A percentile compares a stretch with the other conserved stretches of the same genome.
Evolutionary conservation across 2,329 filamentous ascomycete genomes (phyloP).

Genomic region (Monilinia polystroma): DNA sequence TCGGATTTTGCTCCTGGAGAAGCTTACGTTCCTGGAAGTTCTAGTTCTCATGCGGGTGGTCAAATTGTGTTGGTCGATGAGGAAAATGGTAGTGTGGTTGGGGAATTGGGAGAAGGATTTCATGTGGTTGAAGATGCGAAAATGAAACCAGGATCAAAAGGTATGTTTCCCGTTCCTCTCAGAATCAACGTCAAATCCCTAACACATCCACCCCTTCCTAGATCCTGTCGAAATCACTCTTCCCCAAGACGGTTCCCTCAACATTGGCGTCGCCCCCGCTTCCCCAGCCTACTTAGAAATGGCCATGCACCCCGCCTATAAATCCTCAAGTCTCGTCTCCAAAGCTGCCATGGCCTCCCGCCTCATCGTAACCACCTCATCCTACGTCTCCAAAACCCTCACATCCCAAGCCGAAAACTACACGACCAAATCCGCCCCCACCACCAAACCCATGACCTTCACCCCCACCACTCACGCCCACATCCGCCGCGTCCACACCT

Average conservation of each 20-base stretch:
- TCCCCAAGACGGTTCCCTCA: slow-evolving; percentile 63
- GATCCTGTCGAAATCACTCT: slow-evolving; percentile 80
- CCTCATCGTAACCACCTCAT: slow-evolving; percentile 84
- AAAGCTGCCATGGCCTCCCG: slow-evolving; percentile 86
- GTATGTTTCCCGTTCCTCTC: slow-evolving; percentile 48
- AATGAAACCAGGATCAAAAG: slow-evolving; percentile 86
- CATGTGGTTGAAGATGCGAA: slow-evolving; percentile 73
- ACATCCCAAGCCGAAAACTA: slow-evolving; percentile 77
- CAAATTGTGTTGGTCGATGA: slow-evolving; percentile 93
- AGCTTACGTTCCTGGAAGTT: slow-evolving; percentile 66
- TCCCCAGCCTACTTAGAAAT: slow-evolving; percentile 71
- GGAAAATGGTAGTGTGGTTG: slow-evolving; percentile 92
- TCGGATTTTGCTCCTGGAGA: slow-evolving; percentile 76
- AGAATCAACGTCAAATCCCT: slow-evolving; percentile 21
- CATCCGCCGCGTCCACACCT: slow-evolving; percentile 85
- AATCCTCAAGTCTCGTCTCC: slow-evolving; percentile 80
- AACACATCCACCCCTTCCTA: slow-evolving; percentile 37
- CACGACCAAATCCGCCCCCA: slow-evolving; percentile 75
- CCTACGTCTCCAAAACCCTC: slow-evolving; percentile 74
- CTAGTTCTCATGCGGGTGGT: slow-evolving; percentile 59
- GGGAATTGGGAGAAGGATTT: slow-evolving; percentile 81
- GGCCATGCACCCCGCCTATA: slow-evolving; percentile 86
- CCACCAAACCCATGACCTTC: slow-evolving; percentile 81
- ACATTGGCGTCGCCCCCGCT: slow-evolving; percentile 66
- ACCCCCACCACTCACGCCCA: slow-evolving; percentile 78